These are phyloP conservation scores for Tricholoma bakamatsutake DNA, from an alignment of 768 basidiomycete genomes.

Conservation along the genomic window DNA sequence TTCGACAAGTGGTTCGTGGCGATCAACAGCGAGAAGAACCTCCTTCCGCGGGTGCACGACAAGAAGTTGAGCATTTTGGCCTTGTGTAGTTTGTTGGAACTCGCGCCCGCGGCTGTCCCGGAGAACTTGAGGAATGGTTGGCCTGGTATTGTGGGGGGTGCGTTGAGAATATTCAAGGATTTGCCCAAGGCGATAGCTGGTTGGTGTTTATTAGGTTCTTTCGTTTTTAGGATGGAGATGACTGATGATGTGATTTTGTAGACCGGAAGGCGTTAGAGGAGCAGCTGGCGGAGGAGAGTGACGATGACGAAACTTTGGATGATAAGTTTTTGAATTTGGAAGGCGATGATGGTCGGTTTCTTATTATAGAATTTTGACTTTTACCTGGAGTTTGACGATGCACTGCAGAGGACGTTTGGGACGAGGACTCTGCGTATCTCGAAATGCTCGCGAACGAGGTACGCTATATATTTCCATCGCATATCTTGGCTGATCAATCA, in stretches of 20 bases:
- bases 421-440: constrained; percentile 83
- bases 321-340: constrained; percentile 56
- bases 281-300: constrained; percentile 31
- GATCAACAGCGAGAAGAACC: constrained; percentile 47
- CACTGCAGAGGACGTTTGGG: constrained; percentile 76
- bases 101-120: constrained; percentile 53
- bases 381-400: constrained; percentile 8
- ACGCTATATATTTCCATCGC: constrained; percentile 11
- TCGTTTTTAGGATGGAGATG: not conserved
- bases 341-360: constrained; percentile 54
- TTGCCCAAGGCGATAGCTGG: constrained; percentile 73
- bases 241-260: constrained; percentile 17
- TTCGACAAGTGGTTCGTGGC: constrained; percentile 82
- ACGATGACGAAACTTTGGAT: constrained; percentile 42
- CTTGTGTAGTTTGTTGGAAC: constrained; percentile 70
- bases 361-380: not conserved
- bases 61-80: constrained; percentile 80
- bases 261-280: constrained; percentile 62
- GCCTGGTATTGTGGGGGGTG: constrained; percentile 67
- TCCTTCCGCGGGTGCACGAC: constrained; percentile 83
- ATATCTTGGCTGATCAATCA: not conserved
- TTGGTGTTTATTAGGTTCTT: constrained; percentile 19
- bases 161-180: constrained; percentile 69
- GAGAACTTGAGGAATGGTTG: constrained; percentile 61
- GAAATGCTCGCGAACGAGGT: constrained; percentile 85